Evolutionary conservation across 257 asterid genomes (phyloP).

Genomic region (Primulina huaijiensis): DNA sequence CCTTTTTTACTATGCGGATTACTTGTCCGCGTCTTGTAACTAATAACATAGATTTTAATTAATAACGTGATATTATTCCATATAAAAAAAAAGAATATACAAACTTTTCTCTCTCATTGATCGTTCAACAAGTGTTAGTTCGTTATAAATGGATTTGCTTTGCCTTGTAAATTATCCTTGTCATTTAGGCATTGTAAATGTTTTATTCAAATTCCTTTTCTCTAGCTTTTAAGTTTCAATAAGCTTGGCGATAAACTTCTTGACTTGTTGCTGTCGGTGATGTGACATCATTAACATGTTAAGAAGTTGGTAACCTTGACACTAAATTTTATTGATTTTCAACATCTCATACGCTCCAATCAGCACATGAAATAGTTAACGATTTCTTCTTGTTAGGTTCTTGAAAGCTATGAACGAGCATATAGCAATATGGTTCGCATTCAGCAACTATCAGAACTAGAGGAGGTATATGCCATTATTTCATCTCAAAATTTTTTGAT

Average conservation of each 20-base stretch:
- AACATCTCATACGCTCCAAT: no score
- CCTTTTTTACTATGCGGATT: no score
- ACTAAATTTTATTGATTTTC: slow-evolving; percentile 11
- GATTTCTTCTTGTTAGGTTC: slow-evolving; percentile 54
- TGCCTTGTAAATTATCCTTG: neutral
- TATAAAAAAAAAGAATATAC: neutral
- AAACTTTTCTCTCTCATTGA: neutral
- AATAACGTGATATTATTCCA: no score
- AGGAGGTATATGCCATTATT: slow-evolving; percentile 65
- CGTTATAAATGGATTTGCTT: neutral
- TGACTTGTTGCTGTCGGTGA: slow-evolving; percentile 1
- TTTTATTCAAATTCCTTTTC: neutral
- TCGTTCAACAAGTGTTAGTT: neutral
- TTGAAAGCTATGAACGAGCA: slow-evolving; percentile 98
- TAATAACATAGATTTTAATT: no score
- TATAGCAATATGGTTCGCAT: slow-evolving; percentile 98
- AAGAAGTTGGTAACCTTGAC: neutral
- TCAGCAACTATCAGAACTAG: slow-evolving; percentile 93
- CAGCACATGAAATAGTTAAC: slow-evolving; percentile 1
- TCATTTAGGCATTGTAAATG: neutral
- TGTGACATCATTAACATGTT: slow-evolving; percentile 4
- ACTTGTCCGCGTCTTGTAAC: no score
- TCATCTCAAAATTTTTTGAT: slow-evolving; percentile 12
- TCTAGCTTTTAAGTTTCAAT: neutral
- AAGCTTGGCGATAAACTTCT: neutral